A percentile compares a stretch with the other conserved stretches of the same genome.
phyloP scores from a whole-genome alignment of 2,329 filamentous ascomycete genomes.

The Cryphonectria japonica region DNA sequence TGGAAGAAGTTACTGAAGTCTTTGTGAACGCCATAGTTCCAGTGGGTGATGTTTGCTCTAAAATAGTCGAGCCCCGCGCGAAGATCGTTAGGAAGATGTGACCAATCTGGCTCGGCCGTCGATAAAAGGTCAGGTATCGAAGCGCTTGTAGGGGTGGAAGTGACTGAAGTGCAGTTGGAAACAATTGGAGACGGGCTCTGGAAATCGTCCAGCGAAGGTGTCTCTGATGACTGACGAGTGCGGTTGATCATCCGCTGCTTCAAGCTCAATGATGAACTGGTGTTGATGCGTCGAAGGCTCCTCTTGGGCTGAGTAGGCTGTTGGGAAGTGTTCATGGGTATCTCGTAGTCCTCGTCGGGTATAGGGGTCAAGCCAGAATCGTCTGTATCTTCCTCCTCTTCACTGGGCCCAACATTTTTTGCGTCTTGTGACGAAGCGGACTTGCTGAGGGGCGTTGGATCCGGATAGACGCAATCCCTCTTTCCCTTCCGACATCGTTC shows the following conservation, averaged over 20 bases:
- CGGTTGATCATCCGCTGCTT: conserved; percentile 39
- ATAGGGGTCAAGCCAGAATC: conserved; percentile 56
- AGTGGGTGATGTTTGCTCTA: conserved; percentile 73
- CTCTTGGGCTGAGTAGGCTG: conserved; percentile 33
- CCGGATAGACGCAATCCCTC: conserved; percentile 89
- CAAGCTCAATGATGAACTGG: conserved; percentile 43
- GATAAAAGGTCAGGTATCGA: conserved; percentile 38
- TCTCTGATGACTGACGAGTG: conserved; percentile 56
- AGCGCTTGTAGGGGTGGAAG: conserved; percentile 39
- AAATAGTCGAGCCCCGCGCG: conserved; percentile 81
- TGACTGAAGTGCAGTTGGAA: conserved; percentile 48
- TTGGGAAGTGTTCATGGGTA: conserved; percentile 35
- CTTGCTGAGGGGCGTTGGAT: conserved; percentile 56
- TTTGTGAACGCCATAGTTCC: conserved; percentile 80
- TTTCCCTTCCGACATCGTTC: conserved; percentile 90
- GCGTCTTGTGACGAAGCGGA: conserved; percentile 39
- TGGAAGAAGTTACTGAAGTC: conserved; percentile 76
- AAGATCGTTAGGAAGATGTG: conserved; percentile 68
- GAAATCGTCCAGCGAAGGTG: conserved; percentile 54
- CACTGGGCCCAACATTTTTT: conserved; percentile 52
- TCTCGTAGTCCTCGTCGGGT: conserved; percentile 57
- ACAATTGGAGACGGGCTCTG: conserved; percentile 58
- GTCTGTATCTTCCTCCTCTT: conserved; percentile 54
- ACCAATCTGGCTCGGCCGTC: conserved; percentile 50
- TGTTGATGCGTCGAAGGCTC: conserved; percentile 42